A percentile compares a stretch with the other conserved stretches of the same genome.
Evolutionary conservation across 495 filamentous ascomycete species (phyloP).

Genomic region (Collariella sp.): DNA sequence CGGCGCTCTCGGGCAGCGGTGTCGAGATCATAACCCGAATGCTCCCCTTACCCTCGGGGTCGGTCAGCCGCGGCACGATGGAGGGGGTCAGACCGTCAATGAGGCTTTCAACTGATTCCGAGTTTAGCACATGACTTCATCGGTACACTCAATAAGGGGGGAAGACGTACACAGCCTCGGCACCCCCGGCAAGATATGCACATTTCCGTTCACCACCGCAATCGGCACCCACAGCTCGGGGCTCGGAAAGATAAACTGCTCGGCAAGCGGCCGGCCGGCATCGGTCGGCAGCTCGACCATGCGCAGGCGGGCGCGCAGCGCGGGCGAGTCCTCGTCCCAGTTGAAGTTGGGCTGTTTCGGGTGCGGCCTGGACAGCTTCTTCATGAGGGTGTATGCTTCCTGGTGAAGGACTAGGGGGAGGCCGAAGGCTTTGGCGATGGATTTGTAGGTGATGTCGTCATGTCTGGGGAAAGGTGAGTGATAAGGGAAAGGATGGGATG

Average conservation of each 20-base stretch:
- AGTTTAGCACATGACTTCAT: neutral
- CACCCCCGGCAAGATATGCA: conserved; percentile 89
- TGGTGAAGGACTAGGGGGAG: conserved; percentile 69
- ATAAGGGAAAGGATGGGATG: too few relatives aligned
- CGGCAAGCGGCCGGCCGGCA: conserved; percentile 45
- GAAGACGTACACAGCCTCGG: conserved; percentile 56
- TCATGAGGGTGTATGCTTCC: conserved; percentile 72
- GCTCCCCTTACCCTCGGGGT: conserved; percentile 74
- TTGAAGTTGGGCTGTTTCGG: conserved; percentile 66
- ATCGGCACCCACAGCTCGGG: conserved; percentile 87
- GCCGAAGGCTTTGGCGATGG: conserved; percentile 81
- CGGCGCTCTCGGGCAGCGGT: conserved; percentile 71
- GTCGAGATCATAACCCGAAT: conserved; percentile 74
- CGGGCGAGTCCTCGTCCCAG: conserved; percentile 75
- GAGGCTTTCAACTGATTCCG: conserved; percentile 50
- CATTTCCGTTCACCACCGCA: conserved; percentile 76
- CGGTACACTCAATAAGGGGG: too few relatives aligned
- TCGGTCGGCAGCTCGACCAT: conserved; percentile 87
- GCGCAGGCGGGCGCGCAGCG: conserved; percentile 67
- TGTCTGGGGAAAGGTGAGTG: conserved; percentile 46
- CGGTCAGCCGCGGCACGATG: conserved; percentile 57
- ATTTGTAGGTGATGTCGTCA: conserved; percentile 94
- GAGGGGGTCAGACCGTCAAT: conserved; percentile 65
- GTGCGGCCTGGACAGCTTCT: conserved; percentile 61
- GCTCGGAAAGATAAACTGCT: conserved; percentile 67